Evolutionary conservation across 192 early-diverging fungal genomes (phyloP), one percentile per base, ranked within the genome.

Genomic region (Funneliformis geosporum): DNA sequence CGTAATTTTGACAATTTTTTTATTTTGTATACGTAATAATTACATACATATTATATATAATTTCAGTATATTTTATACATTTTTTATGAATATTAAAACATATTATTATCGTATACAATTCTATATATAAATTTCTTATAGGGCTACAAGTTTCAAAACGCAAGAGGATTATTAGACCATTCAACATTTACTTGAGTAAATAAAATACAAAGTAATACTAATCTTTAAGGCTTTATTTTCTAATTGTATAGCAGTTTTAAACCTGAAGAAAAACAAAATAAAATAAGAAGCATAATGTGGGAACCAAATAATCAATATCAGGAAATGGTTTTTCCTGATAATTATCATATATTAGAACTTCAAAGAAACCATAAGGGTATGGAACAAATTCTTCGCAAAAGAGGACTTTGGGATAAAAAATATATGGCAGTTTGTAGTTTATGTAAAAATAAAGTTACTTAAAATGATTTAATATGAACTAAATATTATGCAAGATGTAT

Each of bases 211-310:
- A 6, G 14, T 10, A 39, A 67, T 67, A 11, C 65, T 27, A 38
- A 39, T 67, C 8, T 67, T 27, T 67, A 14, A 67, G 0, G 7
- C 14, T 28, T 67, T 67, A 38, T 33, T 28, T 67, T 14, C 38
- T 11, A 67, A 67, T 67, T 23, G 25, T 16, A 27, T 67, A 25
- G 65, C 5, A 25, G 65, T 39, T 79, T 83, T 33, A 33, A 33
- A 2, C 33, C 2, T 33, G n/a, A 33, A 2, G 76, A 83, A 75
- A 80, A 80, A 25, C 60, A 80, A 64, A 59, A 59, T 6, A 4
- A 62, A 16, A 73, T 73, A 60, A 43, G 59, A 62, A 42, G 60
- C 8, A 79, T 50, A 28, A 71, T 60, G 5, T 71, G 3, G 38
- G 39, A 50, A 55, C 62, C 7, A n/a, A 67, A 67, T 67, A 67